These are phyloP conservation scores for Vitis labrusca DNA, from an alignment of 164 flowering plant species.

Conservation along the genomic window DNA sequence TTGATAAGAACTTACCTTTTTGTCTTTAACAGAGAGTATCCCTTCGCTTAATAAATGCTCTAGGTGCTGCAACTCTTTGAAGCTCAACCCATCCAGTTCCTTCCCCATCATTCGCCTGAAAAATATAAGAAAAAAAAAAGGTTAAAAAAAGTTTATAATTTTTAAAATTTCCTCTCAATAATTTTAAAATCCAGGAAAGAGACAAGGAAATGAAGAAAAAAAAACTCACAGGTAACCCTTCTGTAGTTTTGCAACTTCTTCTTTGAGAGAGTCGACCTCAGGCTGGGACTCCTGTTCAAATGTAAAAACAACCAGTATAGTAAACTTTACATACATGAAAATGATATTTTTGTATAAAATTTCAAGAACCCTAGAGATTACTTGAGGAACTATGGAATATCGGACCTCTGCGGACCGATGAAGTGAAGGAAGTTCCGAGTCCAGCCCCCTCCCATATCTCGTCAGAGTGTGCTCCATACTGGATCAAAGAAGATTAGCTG, in stretches of 20 bases:
- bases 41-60: constrained; percentile 42
- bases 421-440: neutral
- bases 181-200: too few species aligned
- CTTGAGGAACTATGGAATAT: too few species aligned
- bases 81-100: constrained; percentile 35
- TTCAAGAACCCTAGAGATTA: too few species aligned
- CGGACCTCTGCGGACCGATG: too few species aligned
- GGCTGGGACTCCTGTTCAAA: neutral
- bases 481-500: neutral
- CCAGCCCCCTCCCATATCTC: constrained; percentile 25
- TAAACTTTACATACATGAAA: constrained; percentile 2
- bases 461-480: constrained; percentile 40
- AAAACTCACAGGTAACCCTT: constrained; percentile 24
- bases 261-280: constrained; percentile 23
- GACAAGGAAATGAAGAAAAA: neutral
- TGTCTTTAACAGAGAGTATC: constrained; percentile 28
- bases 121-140: neutral
- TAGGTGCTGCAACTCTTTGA: constrained; percentile 32
- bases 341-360: constrained; percentile 1
- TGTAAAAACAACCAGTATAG: neutral
- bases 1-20: constrained; percentile 21
- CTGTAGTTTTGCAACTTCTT: constrained; percentile 22
- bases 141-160: neutral
- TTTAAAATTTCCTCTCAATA: neutral
- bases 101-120: constrained; percentile 37